phyloP scores from a whole-genome alignment of 179 eudicot species.

The Kewa caespitosa region DNA sequence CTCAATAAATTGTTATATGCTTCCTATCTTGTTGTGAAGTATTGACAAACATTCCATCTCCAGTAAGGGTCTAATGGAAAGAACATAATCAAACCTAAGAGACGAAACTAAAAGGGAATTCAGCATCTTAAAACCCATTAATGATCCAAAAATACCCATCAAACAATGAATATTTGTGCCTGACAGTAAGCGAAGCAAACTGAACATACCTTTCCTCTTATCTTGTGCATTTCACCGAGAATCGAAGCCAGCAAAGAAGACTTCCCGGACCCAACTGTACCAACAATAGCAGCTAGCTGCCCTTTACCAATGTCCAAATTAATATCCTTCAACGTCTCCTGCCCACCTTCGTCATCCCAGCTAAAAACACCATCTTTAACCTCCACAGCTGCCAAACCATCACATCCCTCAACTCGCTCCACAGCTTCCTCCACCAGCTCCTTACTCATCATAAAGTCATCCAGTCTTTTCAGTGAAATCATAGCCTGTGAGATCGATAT shows the following conservation, averaged over 20 bases:
- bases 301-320: slow-evolving; percentile 67
- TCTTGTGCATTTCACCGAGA: slow-evolving; percentile 91
- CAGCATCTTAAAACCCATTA: no score
- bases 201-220: slow-evolving; percentile 69
- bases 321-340: slow-evolving; percentile 46
- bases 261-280: slow-evolving; percentile 94
- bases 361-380: slow-evolving; percentile 70
- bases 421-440: slow-evolving; percentile 66
- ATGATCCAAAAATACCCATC: not conserved
- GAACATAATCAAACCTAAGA: no score
- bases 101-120: no score
- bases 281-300: slow-evolving; percentile 82
- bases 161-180: not conserved
- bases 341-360: slow-evolving; percentile 85
- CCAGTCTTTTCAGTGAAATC: slow-evolving; percentile 77
- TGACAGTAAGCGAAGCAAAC: not conserved
- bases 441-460: slow-evolving; percentile 67
- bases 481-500: slow-evolving; percentile 89
- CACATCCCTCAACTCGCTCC: slow-evolving; percentile 58
- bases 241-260: slow-evolving; percentile 80
- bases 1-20: not conserved
- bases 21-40: no score
- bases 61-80: no score
- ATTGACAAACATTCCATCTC: no score
- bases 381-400: slow-evolving; percentile 54